A percentile compares a stretch with the other conserved stretches of the same genome.
These are phyloP conservation scores for Malus asiatica DNA, from an alignment of 306 rosid species.

Conservation along the genomic window DNA sequence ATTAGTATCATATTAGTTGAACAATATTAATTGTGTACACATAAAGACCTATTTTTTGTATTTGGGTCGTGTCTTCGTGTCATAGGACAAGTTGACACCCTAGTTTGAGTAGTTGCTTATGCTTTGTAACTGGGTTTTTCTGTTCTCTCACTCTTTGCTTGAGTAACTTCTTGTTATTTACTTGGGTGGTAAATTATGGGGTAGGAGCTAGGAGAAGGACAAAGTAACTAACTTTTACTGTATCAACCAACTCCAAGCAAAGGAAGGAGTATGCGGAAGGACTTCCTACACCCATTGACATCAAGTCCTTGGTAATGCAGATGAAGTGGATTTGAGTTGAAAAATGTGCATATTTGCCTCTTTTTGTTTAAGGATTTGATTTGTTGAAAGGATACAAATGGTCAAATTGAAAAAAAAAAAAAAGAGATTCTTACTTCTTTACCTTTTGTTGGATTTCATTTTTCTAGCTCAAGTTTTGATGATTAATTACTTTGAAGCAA, in stretches of 20 bases:
- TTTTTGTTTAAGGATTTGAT: no score
- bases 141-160: neutral
- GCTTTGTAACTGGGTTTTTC: neutral
- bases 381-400: neutral
- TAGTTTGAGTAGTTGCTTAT: no score
- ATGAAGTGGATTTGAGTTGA: no score
- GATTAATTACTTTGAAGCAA: neutral
- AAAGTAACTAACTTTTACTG: neutral
- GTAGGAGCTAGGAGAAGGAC: constrained; percentile 2
- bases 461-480: neutral
- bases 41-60: no score
- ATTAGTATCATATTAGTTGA: no score
- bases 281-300: neutral
- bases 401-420: neutral
- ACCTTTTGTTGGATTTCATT: neutral
- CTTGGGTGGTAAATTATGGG: neutral
- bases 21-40: no score
- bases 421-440: neutral
- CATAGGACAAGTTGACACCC: no score
- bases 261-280: neutral
- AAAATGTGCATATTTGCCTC: no score
- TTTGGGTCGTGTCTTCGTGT: no score
- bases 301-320: neutral
- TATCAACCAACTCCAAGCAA: neutral
- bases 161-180: neutral